phyloP scores from a whole-genome alignment of 768 basidiomycete species.

The Serendipita sp. region DNA sequence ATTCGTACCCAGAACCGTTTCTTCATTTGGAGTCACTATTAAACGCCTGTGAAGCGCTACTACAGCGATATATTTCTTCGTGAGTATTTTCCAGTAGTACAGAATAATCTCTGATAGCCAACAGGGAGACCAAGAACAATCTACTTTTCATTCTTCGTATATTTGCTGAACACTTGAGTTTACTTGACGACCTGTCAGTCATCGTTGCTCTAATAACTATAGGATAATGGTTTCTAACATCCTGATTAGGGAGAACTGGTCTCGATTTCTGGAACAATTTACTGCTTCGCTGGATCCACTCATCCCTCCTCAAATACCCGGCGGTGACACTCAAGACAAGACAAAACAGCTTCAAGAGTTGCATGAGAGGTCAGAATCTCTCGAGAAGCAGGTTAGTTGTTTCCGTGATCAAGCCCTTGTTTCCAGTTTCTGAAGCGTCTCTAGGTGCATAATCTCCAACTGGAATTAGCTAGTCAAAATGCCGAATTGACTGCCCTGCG shows the following conservation, averaged over 20 bases:
- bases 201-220: no score
- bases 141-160: conserved; percentile 43
- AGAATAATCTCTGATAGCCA: conserved; percentile 6
- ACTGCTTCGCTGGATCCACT: conserved; percentile 45
- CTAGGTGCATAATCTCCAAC: no score
- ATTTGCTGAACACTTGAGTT: conserved; percentile 45
- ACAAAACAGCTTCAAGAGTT: conserved; percentile 47
- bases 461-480: conserved; percentile 26
- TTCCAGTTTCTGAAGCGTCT: no score
- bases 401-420: no score
- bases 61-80: conserved; percentile 47
- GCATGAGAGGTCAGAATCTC: conserved; percentile 17
- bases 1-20: conserved; percentile 47
- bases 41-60: conserved; percentile 36
- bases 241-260: conserved; percentile 48
- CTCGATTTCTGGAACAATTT: conserved; percentile 42
- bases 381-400: no score
- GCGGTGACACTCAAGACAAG: conserved; percentile 28
- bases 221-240: conserved; percentile 13
- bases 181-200: conserved; percentile 53
- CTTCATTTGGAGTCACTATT: conserved; percentile 46
- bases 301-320: conserved; percentile 40
- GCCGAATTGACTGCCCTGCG: conserved; percentile 7
- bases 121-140: conserved; percentile 47
- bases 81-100: conserved; percentile 24